Conservation (phyloP, 805 yeast species). For the Vanderwaltozyma tropicalis region DNA sequence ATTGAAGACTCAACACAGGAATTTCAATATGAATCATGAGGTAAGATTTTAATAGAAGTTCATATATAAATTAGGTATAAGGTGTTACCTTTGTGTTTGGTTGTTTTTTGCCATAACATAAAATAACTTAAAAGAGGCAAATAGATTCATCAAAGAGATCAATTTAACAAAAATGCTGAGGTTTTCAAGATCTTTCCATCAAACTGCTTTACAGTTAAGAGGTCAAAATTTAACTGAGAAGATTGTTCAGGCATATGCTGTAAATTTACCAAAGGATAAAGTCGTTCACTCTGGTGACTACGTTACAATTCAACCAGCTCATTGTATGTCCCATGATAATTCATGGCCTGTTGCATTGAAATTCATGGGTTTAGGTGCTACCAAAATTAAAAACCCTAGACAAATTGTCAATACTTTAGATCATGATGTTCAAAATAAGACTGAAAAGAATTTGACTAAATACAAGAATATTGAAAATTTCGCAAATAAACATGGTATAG, state of each 20-base stretch:
- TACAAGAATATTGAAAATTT: conserved; percentile 82
- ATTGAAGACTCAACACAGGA: no score
- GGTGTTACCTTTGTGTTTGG: no score
- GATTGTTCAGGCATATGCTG: conserved; percentile 88
- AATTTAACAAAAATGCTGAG: conserved; percentile 13
- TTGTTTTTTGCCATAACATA: no score
- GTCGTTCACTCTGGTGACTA: conserved; percentile 83
- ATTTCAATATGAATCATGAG: no score
- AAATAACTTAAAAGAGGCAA: no score
- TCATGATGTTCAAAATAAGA: conserved; percentile 93
- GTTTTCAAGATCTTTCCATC: conserved; percentile 16
- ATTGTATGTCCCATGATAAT: conserved; percentile 98
- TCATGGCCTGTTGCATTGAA: conserved; percentile 99
- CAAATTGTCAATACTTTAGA: conserved; percentile 95
- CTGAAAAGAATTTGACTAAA: conserved; percentile 80
- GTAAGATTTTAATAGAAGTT: no score
- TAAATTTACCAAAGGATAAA: conserved; percentile 69
- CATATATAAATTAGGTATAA: no score
- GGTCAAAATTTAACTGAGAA: conserved; percentile 88
- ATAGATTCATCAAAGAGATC: no score
- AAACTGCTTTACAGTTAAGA: conserved; percentile 10
- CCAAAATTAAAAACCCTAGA: conserved; percentile 65
- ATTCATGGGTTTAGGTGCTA: conserved; percentile 91
- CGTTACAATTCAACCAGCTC: conserved; percentile 89
- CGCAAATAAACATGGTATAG: conserved; percentile 84